Evolutionary conservation across 768 basidiomycete species (phyloP), one percentile per base, ranked within the genome.

Genomic region (Psilocybe azurescens): DNA sequence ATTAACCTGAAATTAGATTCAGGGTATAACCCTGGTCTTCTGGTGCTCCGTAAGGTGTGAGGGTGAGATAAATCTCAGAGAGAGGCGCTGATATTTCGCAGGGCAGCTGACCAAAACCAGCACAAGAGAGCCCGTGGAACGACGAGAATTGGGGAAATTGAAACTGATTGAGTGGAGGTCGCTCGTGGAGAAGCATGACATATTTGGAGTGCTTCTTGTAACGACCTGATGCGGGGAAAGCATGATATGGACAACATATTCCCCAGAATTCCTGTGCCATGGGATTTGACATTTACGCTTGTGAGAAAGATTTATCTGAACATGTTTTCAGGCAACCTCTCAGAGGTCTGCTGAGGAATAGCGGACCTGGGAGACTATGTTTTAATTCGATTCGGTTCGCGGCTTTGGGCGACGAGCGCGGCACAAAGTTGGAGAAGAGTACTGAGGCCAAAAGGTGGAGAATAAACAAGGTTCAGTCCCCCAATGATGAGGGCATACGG

Each of bases 1-100:
- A 61, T 58, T 52, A 50, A 14, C 13, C 65, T 63, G 52, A 53
- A 66, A 56, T 64, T 66, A 64, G 67, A 64, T 53, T 58, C 53
- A 63, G 59, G 65, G 62, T 58, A 32, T 47, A 56, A 59, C 52
- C 28, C 30, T 53, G 57, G 54, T 51, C 60, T 63, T 63, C 61
- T 36, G 52, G 56, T 58, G 61, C 61, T 53, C 55, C 64, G 64
- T 65, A 54, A 56, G 63, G 66, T 52, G 65, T 36, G 38, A 50
- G 51, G 59, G 57, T 58, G 59, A 41, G 41, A 54, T 51, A 59
- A 11, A 61, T 48, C 39, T 28, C 56, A 52, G 33, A 38, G 29
- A 60, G 53, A 59, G 53, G 55, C 62, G 33, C 58, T 64, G 63
- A 69, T 59, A 60, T 56, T 47, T 59, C 64, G 28, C 46, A 56